Evolutionary conservation across 257 asterid species (phyloP), one percentile per base, ranked within the genome.

Genomic region (Nicotiana undulata): DNA sequence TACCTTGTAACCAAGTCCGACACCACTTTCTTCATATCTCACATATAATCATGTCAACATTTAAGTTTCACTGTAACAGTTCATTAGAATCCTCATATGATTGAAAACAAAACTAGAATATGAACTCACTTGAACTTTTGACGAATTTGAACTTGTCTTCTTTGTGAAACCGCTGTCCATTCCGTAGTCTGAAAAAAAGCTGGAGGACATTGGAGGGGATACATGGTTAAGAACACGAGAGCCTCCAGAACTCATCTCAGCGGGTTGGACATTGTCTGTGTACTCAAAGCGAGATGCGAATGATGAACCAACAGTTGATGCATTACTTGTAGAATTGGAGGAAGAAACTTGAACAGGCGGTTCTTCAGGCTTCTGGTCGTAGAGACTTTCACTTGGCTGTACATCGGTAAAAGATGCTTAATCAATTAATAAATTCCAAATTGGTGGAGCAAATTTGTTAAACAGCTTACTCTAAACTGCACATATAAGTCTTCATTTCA

Each of bases 311-410:
- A 70, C 78, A 58, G 86, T 83, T 65, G 97, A 86, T 80, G 81
- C 64, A 84, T 79, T 86, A 84, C 77, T 86, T 86, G 91, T 66
- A 76, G 96, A 83, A 82, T 86, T 88, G 52, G 85, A 84, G 80
- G 97, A 72, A 72, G 78, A 83, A 83, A 91, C 86, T 86, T 90
- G 90, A n/a, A 90, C 91, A 60, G 91, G 89, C 44, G 83, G 85
- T 82, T 91, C 99, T 84, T 90, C 96, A 66, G 98, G 99, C 89
- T 92, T 93, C 90, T 95, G 99, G 81, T 95, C 97, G 83, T 95
- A 95, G 64, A 95, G 93, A 86, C 92, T 90, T 89, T 93, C 99
- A 82, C 90, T 92, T 59, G 95, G 80, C 99, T 95, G 95, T 92
- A 82, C 80, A 49, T 11, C 1, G 55, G 55, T 49, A 49, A 49